A percentile compares a stretch with the other conserved stretches of the same genome.
Conservation (phyloP, 306 rosid genomes). For the Pterocarpus macrocarpus region DNA sequence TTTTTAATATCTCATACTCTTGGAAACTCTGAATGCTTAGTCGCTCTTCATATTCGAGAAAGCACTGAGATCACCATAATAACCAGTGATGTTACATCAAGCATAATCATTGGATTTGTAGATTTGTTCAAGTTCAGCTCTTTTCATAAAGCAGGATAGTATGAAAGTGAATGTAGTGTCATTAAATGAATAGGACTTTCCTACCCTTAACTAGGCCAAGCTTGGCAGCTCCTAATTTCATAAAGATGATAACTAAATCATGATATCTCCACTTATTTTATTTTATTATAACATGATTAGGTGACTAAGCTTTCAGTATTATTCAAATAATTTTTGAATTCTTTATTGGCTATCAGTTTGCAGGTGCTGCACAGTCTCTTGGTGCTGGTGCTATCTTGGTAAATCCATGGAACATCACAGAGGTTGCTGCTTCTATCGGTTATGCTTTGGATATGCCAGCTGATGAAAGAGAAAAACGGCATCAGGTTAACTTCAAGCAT, state of each 20-base stretch:
- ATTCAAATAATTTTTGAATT: conserved; percentile 40
- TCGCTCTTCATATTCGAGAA: conserved; percentile 17
- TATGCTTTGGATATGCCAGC: conserved; percentile 93
- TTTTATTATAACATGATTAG: neutral
- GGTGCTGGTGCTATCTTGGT: conserved; percentile 98
- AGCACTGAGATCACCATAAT: too few relatives aligned
- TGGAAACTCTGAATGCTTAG: conserved; percentile 7
- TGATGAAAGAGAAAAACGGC: conserved; percentile 94
- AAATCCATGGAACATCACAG: conserved; percentile 96
- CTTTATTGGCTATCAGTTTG: conserved; percentile 71
- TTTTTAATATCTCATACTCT: neutral
- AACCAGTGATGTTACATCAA: too few relatives aligned
- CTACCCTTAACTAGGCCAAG: too few relatives aligned
- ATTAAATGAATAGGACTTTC: too few relatives aligned
- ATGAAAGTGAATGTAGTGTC: too few relatives aligned
- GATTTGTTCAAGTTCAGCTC: too few relatives aligned
- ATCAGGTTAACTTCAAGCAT: conserved; percentile 90
- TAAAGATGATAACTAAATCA: neutral
- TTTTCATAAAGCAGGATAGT: too few relatives aligned
- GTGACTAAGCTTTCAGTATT: conserved; percentile 18
- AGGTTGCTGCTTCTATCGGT: conserved; percentile 91
- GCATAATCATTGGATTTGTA: too few relatives aligned
- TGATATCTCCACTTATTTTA: neutral
- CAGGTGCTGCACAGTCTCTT: conserved; percentile 99
- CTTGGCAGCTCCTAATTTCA: neutral